Evolutionary conservation across 176 grass and related monocot genomes (phyloP).

Genomic region (Thalia dealbata): DNA sequence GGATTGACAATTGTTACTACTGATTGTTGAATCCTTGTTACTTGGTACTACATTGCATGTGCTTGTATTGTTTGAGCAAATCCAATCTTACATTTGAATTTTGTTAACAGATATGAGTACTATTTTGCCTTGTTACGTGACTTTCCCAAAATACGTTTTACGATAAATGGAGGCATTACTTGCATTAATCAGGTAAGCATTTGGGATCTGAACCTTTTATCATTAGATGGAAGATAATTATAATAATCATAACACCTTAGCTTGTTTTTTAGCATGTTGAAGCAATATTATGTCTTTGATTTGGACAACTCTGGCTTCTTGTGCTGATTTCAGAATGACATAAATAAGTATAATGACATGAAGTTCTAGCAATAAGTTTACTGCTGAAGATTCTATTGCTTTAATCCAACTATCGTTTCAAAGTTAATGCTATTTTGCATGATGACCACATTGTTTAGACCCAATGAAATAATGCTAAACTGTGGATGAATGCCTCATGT

Average conservation of each 20-base stretch:
- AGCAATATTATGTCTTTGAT: not conserved
- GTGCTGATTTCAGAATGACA: no score
- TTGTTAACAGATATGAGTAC: constrained; percentile 73
- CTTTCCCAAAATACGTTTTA: constrained; percentile 78
- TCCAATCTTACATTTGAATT: not conserved
- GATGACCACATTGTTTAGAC: no score
- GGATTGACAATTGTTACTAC: no score
- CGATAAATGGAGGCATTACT: constrained; percentile 79
- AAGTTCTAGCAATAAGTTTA: no score
- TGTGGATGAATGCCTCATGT: no score
- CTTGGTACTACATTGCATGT: not conserved
- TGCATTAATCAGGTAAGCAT: constrained; percentile 56
- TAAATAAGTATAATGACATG: no score
- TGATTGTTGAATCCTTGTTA: no score
- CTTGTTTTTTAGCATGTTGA: not conserved
- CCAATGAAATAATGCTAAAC: no score
- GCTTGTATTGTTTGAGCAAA: not conserved
- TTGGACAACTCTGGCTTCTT: not conserved
- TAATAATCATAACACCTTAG: not conserved
- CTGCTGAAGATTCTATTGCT: no score
- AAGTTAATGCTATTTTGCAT: no score
- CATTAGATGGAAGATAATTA: not conserved
- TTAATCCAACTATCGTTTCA: no score
- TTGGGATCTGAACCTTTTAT: not conserved
- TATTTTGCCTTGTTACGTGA: constrained; percentile 85